phyloP scores from a whole-genome alignment of 352 stramenopile genomes.

The Globisporangium parvum region DNA sequence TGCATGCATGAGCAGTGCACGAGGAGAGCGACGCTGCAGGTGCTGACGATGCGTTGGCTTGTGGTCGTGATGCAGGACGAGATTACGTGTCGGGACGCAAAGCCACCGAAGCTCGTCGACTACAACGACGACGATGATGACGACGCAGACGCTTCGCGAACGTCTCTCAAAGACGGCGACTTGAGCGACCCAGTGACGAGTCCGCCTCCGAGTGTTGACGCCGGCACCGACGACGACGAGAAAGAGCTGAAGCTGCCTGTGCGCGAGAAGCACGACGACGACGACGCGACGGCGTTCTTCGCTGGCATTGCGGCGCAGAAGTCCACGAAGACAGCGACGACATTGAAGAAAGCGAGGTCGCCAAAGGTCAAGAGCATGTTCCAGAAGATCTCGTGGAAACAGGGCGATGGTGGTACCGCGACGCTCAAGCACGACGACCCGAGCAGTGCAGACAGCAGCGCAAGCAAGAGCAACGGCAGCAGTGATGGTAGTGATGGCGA shows the following conservation, averaged over 20 bases:
- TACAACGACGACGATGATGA: conserved; percentile 72
- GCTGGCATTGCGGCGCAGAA: conserved; percentile 37
- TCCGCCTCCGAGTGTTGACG: conserved; percentile 8
- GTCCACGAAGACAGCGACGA: conserved; percentile 18
- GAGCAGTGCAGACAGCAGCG: conserved; percentile 1
- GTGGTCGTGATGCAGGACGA: conserved; percentile 28
- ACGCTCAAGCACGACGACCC: conserved; percentile 13
- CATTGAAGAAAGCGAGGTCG: conserved; percentile 28
- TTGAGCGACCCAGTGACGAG: conserved; percentile 13
- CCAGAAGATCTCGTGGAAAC: conserved; percentile 72
- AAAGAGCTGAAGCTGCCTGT: conserved; percentile 60
- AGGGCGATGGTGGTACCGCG: conserved; percentile 16
- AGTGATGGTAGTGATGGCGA: conserved; percentile 7
- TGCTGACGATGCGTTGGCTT: not conserved
- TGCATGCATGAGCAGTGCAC: not conserved
- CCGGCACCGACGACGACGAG: conserved; percentile 5
- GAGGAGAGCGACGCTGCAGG: too few relatives aligned
- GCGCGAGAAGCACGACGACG: conserved; percentile 47
- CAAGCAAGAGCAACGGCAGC: not conserved
- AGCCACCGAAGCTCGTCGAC: conserved; percentile 58
- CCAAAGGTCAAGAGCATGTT: conserved; percentile 77
- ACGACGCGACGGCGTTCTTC: conserved; percentile 46
- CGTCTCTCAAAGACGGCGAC: conserved; percentile 28
- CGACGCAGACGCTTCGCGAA: conserved; percentile 32
- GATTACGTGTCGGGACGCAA: conserved; percentile 29